Conservation (phyloP, 2,329 filamentous ascomycete genomes). For the Graphiopsis chlorocephala region DNA sequence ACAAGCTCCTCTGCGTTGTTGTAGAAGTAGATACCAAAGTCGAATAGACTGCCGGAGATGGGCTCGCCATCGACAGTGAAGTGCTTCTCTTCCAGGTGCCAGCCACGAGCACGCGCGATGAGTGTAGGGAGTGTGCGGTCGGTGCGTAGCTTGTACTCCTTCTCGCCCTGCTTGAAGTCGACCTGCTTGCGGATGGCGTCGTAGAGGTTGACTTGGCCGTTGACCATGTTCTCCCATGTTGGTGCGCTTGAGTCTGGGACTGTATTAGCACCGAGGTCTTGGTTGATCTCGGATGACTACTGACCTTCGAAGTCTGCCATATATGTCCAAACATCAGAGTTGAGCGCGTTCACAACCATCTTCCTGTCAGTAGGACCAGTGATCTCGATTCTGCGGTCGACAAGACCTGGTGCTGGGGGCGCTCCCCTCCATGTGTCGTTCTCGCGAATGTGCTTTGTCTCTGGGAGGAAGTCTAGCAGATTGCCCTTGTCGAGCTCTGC, state of each 20-base stretch:
- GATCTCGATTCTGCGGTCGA: conserved; percentile 94
- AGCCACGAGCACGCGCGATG: conserved; percentile 90
- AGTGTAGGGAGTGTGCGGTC: conserved; percentile 84
- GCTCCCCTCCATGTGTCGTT: conserved; percentile 92
- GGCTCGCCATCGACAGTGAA: conserved; percentile 92
- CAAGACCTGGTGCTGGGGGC: conserved; percentile 82
- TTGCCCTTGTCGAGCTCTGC: conserved; percentile 87
- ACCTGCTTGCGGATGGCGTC: conserved; percentile 91
- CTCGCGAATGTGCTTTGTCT: conserved; percentile 93
- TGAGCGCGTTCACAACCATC: conserved; percentile 98
- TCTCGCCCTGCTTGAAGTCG: conserved; percentile 92
- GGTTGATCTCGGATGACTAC: conserved; percentile 28
- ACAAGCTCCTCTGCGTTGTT: conserved; percentile 92
- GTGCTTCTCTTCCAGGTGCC: conserved; percentile 98
- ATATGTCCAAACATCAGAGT: conserved; percentile 95
- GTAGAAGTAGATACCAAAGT: conserved; percentile 99
- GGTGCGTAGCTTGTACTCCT: conserved; percentile 96
- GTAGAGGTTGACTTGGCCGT: conserved; percentile 95
- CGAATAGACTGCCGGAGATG: conserved; percentile 88
- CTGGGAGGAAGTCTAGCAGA: conserved; percentile 89
- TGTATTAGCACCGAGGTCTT: not conserved
- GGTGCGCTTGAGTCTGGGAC: conserved; percentile 81
- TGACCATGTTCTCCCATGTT: conserved; percentile 99
- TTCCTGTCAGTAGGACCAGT: conserved; percentile 96
- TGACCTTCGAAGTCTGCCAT: conserved; percentile 98